These are phyloP conservation scores for Oryza australiensis DNA, from an alignment of 176 grass and related monocot species.

Conservation along the genomic window DNA sequence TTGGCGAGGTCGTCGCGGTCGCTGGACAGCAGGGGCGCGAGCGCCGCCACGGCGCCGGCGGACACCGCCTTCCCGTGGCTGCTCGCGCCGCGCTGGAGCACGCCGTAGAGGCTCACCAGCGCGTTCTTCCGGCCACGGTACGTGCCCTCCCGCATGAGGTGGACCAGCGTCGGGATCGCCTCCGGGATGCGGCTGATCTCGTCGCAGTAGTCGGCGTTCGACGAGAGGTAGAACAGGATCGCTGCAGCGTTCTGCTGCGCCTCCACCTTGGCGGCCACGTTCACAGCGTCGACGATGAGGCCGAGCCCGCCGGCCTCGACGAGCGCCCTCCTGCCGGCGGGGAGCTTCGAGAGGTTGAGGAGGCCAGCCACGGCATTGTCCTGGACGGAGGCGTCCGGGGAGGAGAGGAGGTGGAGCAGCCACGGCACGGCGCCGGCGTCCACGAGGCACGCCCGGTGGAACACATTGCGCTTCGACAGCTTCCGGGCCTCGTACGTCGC, in stretches of 20 bases:
- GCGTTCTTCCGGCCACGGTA: slow-evolving; percentile 74
- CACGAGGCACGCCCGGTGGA: slow-evolving; percentile 70
- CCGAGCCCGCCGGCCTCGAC: slow-evolving; percentile 56
- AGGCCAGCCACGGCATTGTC: slow-evolving; percentile 57
- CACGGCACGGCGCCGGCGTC: slow-evolving; percentile 66
- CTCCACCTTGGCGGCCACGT: slow-evolving; percentile 41
- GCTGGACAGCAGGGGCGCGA: slow-evolving; percentile 41
- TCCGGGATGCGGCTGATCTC: slow-evolving; percentile 63
- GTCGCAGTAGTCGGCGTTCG: slow-evolving; percentile 54
- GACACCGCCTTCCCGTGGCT: slow-evolving; percentile 42
- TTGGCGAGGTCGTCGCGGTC: slow-evolving; percentile 46
- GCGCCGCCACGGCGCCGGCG: slow-evolving; percentile 50
- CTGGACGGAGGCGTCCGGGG: slow-evolving; percentile 49
- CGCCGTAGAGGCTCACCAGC: slow-evolving; percentile 54
- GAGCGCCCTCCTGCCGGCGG: slow-evolving; percentile 46
- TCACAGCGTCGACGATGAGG: slow-evolving; percentile 64
- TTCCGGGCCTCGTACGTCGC: slow-evolving; percentile 64
- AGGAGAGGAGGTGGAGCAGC: slow-evolving; percentile 70
- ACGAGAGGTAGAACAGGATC: slow-evolving; percentile 82
- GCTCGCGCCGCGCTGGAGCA: slow-evolving; percentile 42
- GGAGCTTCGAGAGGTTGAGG: slow-evolving; percentile 78
- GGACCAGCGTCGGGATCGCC: slow-evolving; percentile 65
- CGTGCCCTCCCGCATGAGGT: slow-evolving; percentile 43
- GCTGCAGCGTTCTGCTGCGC: slow-evolving; percentile 77
- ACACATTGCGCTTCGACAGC: slow-evolving; percentile 71